Conservation (phyloP, 306 rosid species). For the Leucaena leucocephala region DNA sequence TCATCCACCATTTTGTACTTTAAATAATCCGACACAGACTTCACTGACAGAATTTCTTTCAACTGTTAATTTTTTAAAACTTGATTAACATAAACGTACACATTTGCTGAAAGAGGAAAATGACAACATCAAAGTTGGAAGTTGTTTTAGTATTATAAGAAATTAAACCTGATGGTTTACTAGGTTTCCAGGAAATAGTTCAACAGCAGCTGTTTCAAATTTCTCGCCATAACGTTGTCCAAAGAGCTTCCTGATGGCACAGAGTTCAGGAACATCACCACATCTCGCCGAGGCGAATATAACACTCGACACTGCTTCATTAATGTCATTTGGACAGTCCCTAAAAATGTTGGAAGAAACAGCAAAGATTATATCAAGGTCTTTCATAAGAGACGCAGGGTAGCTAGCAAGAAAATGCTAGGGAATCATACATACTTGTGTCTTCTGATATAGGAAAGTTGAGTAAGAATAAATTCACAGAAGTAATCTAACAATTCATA, state of each 20-base stretch:
- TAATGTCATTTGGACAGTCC: constrained; percentile 75
- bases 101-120: neutral
- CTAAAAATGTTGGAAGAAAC: constrained; percentile 8
- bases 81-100: constrained; percentile 23
- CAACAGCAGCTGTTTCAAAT: constrained; percentile 57
- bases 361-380: constrained; percentile 14
- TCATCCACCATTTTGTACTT: constrained; percentile 60
- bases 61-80: constrained; percentile 46
- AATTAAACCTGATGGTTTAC: constrained; percentile 58
- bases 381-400: neutral
- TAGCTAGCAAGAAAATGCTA: neutral
- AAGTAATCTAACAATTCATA: constrained; percentile 67
- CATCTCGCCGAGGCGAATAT: constrained; percentile 89
- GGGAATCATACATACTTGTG: constrained; percentile 64
- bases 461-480: constrained; percentile 62
- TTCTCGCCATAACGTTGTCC: constrained; percentile 66
- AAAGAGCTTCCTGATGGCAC: constrained; percentile 63
- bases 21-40: constrained; percentile 53
- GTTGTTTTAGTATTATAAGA: neutral
- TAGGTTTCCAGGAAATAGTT: constrained; percentile 67
- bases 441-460: constrained; percentile 63
- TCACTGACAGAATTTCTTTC: constrained; percentile 50
- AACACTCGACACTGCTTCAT: constrained; percentile 82
- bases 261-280: constrained; percentile 83
- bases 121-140: neutral